These are phyloP conservation scores for Pseudocercospora cruenta DNA, from an alignment of 2,329 filamentous ascomycete genomes.

Conservation along the genomic window DNA sequence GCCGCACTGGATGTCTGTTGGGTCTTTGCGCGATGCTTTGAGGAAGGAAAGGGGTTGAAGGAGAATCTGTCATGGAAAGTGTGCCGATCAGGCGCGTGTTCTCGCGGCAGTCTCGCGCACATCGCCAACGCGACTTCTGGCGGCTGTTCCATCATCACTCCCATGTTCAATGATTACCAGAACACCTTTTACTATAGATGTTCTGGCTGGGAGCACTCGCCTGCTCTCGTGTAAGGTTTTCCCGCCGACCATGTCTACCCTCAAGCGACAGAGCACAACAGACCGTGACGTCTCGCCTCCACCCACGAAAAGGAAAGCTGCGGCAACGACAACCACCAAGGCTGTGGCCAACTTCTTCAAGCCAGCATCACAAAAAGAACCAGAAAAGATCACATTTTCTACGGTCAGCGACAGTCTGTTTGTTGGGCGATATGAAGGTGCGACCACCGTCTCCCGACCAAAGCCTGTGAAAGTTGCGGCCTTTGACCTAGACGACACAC, in stretches of 20 bases:
- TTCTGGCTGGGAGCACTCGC: not conserved
- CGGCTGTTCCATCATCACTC: not conserved
- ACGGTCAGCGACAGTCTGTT: slow-evolving; percentile 71
- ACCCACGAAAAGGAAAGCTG: slow-evolving; percentile 58
- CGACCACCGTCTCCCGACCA: slow-evolving; percentile 28
- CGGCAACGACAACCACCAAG: slow-evolving; percentile 60
- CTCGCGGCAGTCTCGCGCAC: not conserved
- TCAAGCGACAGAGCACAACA: slow-evolving; percentile 45
- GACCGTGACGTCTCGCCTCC: slow-evolving; percentile 60
- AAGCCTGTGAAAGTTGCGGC: slow-evolving; percentile 66
- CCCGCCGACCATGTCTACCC: slow-evolving; percentile 12
- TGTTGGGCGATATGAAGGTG: slow-evolving; percentile 66
- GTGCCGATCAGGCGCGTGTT: not conserved
- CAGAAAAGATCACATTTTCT: slow-evolving; percentile 73
- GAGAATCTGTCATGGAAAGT: not conserved
- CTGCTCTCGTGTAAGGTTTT: not conserved
- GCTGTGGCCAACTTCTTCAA: slow-evolving; percentile 86
- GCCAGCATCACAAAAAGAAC: slow-evolving; percentile 79
- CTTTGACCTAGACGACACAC: slow-evolving; percentile 82
- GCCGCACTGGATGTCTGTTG: no score
- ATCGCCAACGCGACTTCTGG: not conserved
- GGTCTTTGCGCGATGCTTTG: no score
- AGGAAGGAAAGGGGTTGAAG: not conserved
- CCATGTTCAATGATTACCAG: not conserved
- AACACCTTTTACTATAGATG: not conserved